Evolutionary conservation across 208 protist genomes (phyloP).

Genomic region (Spironucleus salmonicida): DNA sequence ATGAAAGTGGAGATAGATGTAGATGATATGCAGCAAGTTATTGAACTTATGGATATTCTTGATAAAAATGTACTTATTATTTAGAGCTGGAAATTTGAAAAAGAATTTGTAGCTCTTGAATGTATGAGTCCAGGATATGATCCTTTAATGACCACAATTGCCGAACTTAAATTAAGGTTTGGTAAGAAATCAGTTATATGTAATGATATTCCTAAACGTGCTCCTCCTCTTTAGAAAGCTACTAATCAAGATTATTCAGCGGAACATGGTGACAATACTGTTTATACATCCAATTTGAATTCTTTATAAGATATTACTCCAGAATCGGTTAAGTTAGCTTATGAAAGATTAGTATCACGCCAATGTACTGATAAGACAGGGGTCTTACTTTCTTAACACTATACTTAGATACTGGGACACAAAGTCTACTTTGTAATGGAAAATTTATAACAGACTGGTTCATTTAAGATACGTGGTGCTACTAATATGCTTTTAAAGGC

Average conservation of each 20-base stretch:
- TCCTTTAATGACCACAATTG: neutral
- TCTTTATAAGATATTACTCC: neutral
- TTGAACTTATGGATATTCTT: neutral
- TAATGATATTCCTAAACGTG: neutral
- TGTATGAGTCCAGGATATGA: neutral
- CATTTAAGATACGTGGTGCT: slow-evolving; percentile 32
- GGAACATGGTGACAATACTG: neutral
- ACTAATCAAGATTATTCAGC: neutral
- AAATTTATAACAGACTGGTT: slow-evolving; percentile 30
- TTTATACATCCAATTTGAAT: neutral
- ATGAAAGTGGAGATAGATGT: neutral
- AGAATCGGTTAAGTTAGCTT: neutral
- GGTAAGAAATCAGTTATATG: neutral
- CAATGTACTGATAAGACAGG: neutral
- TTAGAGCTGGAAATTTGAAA: neutral
- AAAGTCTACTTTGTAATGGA: slow-evolving; percentile 20
- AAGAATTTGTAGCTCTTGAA: neutral
- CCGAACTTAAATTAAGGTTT: neutral
- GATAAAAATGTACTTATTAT: neutral
- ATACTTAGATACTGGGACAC: neutral
- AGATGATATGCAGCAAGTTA: neutral
- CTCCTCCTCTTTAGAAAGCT: neutral
- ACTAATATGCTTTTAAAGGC: neutral
- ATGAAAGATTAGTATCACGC: neutral
- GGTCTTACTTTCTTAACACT: neutral